phyloP scores from a whole-genome alignment of 2,329 filamentous ascomycete species.

The Aspergillus sp. region DNA sequence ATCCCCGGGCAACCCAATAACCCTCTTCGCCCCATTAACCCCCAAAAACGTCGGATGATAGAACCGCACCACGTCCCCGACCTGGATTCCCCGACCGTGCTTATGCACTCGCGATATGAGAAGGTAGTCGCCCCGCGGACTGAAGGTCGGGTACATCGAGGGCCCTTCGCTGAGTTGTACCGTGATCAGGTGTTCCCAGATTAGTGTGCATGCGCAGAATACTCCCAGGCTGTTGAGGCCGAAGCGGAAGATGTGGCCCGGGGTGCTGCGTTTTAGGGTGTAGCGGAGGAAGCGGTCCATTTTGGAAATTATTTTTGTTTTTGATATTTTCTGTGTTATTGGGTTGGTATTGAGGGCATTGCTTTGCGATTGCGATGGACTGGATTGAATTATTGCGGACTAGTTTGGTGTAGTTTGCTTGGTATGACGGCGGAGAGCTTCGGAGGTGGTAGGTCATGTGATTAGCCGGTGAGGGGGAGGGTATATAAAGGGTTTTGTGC shows the following conservation, averaged over 20 bases:
- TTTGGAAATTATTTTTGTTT: not conserved
- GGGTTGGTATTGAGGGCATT: not conserved
- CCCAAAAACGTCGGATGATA: slow-evolving; percentile 69
- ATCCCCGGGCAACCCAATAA: slow-evolving; percentile 70
- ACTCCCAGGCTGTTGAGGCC: slow-evolving; percentile 35
- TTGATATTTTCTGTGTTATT: not conserved
- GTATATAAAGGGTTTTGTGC: slow-evolving; percentile 2
- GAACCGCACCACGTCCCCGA: slow-evolving; percentile 86
- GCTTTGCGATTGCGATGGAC: no score
- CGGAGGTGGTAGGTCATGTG: not conserved
- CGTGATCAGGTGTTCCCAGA: slow-evolving; percentile 62
- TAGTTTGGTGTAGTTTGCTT: not conserved
- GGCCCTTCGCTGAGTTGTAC: slow-evolving; percentile 66
- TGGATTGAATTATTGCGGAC: no score
- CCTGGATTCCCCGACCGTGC: slow-evolving; percentile 64
- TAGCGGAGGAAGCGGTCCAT: slow-evolving; percentile 37
- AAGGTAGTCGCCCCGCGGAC: slow-evolving; percentile 66
- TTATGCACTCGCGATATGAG: slow-evolving; percentile 69
- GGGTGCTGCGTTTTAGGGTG: slow-evolving; percentile 26
- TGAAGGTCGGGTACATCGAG: slow-evolving; percentile 87
- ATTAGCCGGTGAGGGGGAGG: not conserved
- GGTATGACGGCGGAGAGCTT: not conserved
- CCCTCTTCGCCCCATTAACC: slow-evolving; percentile 72
- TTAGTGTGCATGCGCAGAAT: slow-evolving; percentile 40
- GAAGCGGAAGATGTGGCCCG: slow-evolving; percentile 29